Conservation (phyloP, 2,329 filamentous ascomycete genomes). For the Apiospora saccharicola region DNA sequence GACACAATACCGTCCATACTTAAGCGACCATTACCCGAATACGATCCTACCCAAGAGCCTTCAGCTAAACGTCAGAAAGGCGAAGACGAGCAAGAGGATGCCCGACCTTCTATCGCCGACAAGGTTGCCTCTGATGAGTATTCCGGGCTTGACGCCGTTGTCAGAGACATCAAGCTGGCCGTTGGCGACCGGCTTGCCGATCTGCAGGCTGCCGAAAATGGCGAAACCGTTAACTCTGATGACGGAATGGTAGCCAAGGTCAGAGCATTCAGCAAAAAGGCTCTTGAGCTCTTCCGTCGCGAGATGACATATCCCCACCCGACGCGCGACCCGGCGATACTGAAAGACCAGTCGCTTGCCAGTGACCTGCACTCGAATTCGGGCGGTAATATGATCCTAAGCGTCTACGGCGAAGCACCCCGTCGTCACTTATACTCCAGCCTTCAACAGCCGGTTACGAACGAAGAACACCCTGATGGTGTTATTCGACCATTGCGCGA, state of each 20-base stretch:
- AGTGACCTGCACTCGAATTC: constrained; percentile 49
- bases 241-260: constrained; percentile 53
- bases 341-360: constrained; percentile 47
- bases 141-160: constrained; percentile 69
- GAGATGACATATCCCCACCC: constrained; percentile 62
- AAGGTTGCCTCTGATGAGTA: constrained; percentile 62
- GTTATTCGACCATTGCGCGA: constrained; percentile 62
- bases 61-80: constrained; percentile 67
- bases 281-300: constrained; percentile 68
- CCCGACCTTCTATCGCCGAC: constrained; percentile 57
- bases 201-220: constrained; percentile 41
- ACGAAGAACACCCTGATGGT: constrained; percentile 35
- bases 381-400: constrained; percentile 69
- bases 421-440: constrained; percentile 87
- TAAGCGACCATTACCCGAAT: constrained; percentile 58
- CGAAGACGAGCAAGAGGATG: constrained; percentile 45
- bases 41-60: constrained; percentile 56
- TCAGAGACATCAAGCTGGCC: constrained; percentile 61
- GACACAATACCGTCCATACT: constrained; percentile 64
- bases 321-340: constrained; percentile 44
- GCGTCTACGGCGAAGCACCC: constrained; percentile 77
- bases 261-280: constrained; percentile 66
- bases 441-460: constrained; percentile 63
- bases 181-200: constrained; percentile 58
- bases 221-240: constrained; percentile 36